A percentile compares a stretch with the other conserved stretches of the same genome.
These are phyloP conservation scores for Metschnikowia aberdeeniae DNA, from an alignment of 805 yeast species.

Conservation along the genomic window DNA sequence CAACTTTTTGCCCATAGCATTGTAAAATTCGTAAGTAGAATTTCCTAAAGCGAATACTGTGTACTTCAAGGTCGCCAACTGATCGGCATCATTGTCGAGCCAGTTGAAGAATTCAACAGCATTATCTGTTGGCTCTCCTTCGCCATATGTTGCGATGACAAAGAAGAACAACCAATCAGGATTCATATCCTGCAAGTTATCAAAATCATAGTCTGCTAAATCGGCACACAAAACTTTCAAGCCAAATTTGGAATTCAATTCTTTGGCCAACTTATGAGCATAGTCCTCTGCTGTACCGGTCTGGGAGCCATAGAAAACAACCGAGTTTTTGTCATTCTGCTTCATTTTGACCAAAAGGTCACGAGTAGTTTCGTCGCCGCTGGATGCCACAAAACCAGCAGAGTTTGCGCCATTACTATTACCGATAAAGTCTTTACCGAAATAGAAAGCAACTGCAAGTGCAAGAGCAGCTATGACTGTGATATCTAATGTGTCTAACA, in stretches of 20 bases:
- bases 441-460: constrained; percentile 61
- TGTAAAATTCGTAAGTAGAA: constrained; percentile 88
- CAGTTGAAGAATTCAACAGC: constrained; percentile 76
- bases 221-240: constrained; percentile 82
- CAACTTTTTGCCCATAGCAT: constrained; percentile 70
- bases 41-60: constrained; percentile 91
- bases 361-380: constrained; percentile 36
- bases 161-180: constrained; percentile 53
- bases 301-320: constrained; percentile 89
- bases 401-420: constrained; percentile 29
- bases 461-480: constrained; percentile 63
- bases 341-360: constrained; percentile 56
- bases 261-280: constrained; percentile 86
- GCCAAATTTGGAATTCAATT: constrained; percentile 76
- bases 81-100: constrained; percentile 52
- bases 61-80: constrained; percentile 55
- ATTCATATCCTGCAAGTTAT: constrained; percentile 63
- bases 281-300: constrained; percentile 99
- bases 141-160: constrained; percentile 92
- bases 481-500: constrained; percentile 69
- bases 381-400: constrained; percentile 29
- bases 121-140: constrained; percentile 97
- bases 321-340: constrained; percentile 64
- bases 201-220: constrained; percentile 83
- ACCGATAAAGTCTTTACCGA: constrained; percentile 55